A percentile compares a stretch with the other conserved stretches of the same genome.
Evolutionary conservation across 2,329 filamentous ascomycete species (phyloP).

Genomic region (Ophiostoma ips): DNA sequence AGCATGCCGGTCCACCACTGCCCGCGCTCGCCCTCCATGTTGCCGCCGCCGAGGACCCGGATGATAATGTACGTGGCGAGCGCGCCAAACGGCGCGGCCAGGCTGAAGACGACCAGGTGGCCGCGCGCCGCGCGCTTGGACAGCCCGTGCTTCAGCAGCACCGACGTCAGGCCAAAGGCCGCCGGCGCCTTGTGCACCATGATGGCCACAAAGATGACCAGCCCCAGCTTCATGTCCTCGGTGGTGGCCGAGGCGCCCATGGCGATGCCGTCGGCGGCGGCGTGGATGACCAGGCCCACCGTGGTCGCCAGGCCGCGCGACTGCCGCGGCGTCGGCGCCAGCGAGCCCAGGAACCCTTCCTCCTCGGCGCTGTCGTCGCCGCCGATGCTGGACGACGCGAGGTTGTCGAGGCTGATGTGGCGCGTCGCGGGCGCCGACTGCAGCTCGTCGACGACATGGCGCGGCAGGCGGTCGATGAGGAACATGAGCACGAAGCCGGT

Average conservation of each 20-base stretch:
- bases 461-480: slow-evolving; percentile 74
- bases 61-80: slow-evolving; percentile 71
- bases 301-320: slow-evolving; percentile 67
- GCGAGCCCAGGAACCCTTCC: slow-evolving; percentile 44
- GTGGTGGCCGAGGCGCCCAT: slow-evolving; percentile 79
- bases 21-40: slow-evolving; percentile 44
- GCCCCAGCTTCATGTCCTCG: slow-evolving; percentile 58
- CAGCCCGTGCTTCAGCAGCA: slow-evolving; percentile 79
- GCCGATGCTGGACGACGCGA: slow-evolving; percentile 31
- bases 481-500: slow-evolving; percentile 95
- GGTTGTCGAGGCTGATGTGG: slow-evolving; percentile 78
- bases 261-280: slow-evolving; percentile 87
- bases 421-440: slow-evolving; percentile 54
- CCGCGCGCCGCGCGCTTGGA: slow-evolving; percentile 73
- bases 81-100: slow-evolving; percentile 79
- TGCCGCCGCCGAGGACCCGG: slow-evolving; percentile 50
- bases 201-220: slow-evolving; percentile 90
- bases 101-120: slow-evolving; percentile 80
- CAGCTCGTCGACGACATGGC: slow-evolving; percentile 52
- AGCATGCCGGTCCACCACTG: slow-evolving; percentile 88
- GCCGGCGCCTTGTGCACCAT: slow-evolving; percentile 97
- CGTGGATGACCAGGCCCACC: slow-evolving; percentile 88
- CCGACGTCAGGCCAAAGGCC: slow-evolving; percentile 83
- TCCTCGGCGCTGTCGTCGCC: slow-evolving; percentile 24
- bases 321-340: slow-evolving; percentile 42